Base-by-base conservation (phyloP, 495 filamentous ascomycete genomes). In the Monascus purpureus region DNA sequence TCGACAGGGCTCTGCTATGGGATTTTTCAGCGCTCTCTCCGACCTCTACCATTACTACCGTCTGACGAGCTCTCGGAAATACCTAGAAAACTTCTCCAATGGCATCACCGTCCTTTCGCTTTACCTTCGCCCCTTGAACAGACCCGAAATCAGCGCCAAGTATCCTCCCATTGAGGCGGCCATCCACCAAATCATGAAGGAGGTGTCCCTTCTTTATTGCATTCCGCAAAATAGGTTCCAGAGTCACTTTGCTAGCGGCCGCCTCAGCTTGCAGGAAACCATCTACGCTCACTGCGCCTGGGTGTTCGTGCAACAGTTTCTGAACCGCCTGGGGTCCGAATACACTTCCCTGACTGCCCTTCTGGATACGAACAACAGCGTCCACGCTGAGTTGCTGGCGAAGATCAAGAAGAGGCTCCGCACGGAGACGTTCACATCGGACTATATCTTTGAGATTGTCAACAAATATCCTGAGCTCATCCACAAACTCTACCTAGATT, bases 31-130 rank as follows among this genome's bases (percentile, higher is more conserved):
- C 41, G 86, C 90, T 14, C 57, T 97, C 34, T 93, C 83, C 37
- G 92, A 96, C 53, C 65, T 97, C 14, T 97, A 97, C 57, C 90
- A 97, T 61, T 95, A 94, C 67, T 96, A 97, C 49, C 92, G 92
- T 15, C 72, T 94, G 30, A 96, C 90, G 1, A 93, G 83, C 52
- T 85, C 90, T 1, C 73, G 90, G 32, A 97, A 97, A 63, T 97
- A 97, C 46, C 80, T 96, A 34, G 87, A 97, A 60, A 88, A 96
- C 57, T 97, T 97, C 64, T 93, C 88, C 44, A 97, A 96, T 53
- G 90, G 90, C 31, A 90, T 94, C 51, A 90, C 82, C 9, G 82
- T 95, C 41, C 88, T 96, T 64, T 94, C 86, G 25, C 72, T 94
- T 11, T 97, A 97, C 57, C 67, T 97, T 27, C 72, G 75, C 29